Evolutionary conservation across 2,329 filamentous ascomycete species (phyloP).

Genomic region (Cytospora piceae): DNA sequence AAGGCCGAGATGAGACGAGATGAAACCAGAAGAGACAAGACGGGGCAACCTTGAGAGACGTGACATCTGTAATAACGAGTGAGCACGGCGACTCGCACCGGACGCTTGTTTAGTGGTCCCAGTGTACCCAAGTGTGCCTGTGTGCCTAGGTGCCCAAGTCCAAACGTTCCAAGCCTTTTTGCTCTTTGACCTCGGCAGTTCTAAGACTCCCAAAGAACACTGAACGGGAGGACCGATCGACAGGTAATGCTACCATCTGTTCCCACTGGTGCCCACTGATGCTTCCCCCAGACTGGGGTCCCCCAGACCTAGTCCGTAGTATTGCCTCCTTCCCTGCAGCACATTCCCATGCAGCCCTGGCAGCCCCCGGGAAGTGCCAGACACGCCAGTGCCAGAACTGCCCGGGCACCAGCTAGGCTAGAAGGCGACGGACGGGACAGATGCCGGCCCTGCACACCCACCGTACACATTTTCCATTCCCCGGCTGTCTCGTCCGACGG

Average conservation of each 20-base stretch:
- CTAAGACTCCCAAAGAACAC: neutral
- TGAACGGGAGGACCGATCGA: neutral
- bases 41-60: neutral
- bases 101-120: too few relatives aligned
- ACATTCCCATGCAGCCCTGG: neutral
- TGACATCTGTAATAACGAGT: neutral
- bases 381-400: too few relatives aligned
- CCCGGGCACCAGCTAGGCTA: too few relatives aligned
- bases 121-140: neutral
- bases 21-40: neutral
- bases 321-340: neutral
- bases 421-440: neutral
- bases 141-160: neutral
- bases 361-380: neutral
- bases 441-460: neutral
- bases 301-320: neutral
- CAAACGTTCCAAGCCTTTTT: neutral
- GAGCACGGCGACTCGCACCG: neutral
- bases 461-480: neutral
- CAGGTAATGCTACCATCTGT: neutral
- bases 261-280: neutral
- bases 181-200: neutral
- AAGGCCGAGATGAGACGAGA: too few relatives aligned
- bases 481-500: neutral
- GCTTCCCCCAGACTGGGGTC: constrained; percentile 1